Conservation (phyloP, 345 rosid species). For the Kandelia obovata region DNA sequence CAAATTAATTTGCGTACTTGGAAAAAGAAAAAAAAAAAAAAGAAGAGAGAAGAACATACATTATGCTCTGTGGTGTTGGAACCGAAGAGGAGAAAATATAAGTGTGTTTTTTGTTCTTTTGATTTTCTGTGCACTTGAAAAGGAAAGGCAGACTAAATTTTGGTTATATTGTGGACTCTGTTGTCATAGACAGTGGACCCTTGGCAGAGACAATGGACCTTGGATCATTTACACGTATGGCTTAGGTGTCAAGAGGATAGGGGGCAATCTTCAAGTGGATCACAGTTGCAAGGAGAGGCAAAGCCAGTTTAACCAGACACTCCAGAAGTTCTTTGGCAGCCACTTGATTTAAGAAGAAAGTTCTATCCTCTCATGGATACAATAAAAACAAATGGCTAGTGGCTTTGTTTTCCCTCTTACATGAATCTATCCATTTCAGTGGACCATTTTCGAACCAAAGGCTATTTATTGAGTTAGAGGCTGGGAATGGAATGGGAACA, state of each 20-base stretch:
- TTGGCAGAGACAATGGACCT: not conserved
- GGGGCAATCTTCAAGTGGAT: constrained; percentile 33
- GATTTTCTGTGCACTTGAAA: not conserved
- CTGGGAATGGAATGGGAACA: constrained; percentile 6
- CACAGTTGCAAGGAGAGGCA: constrained; percentile 6
- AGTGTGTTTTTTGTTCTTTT: not conserved
- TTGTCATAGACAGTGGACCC: constrained; percentile 3
- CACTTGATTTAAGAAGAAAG: not conserved
- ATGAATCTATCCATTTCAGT: constrained; percentile 15
- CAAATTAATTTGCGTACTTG: too few species aligned
- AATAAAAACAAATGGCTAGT: constrained; percentile 37
- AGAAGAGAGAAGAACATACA: too few species aligned
- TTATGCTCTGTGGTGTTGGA: not conserved
- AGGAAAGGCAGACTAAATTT: not conserved
- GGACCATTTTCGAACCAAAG: constrained; percentile 24
- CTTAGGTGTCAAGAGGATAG: constrained; percentile 29
- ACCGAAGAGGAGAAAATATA: not conserved
- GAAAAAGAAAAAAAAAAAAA: too few species aligned
- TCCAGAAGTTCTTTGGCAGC: constrained; percentile 16
- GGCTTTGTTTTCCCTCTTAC: constrained; percentile 32
- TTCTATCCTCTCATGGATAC: constrained; percentile 21
- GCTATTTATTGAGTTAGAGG: not conserved
- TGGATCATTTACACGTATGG: constrained; percentile 22
- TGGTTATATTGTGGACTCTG: constrained; percentile 24
- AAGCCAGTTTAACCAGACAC: constrained; percentile 12